phyloP scores from a whole-genome alignment of 225 moss, liverwort and hornwort genomes.

The Pseudoscleropodium purum region DNA sequence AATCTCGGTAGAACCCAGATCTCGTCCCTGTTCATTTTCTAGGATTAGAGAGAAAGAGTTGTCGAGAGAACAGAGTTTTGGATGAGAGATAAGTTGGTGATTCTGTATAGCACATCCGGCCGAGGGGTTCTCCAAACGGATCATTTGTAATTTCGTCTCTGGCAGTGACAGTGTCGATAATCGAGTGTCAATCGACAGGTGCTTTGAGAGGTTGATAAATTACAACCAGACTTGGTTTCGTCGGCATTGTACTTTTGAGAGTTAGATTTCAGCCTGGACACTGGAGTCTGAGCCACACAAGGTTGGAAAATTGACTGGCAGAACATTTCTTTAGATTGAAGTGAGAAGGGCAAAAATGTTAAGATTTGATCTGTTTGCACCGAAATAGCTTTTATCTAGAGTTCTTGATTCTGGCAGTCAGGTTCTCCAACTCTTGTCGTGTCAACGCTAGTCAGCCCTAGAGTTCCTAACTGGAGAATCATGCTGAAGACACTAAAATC shows the following conservation, averaged over 20 bases:
- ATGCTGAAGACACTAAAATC: not conserved
- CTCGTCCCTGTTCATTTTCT: not conserved
- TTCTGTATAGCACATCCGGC: not conserved
- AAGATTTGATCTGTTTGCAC: not conserved
- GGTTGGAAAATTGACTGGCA: not conserved
- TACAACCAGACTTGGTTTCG: not conserved
- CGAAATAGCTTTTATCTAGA: not conserved
- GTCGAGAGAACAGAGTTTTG: not conserved
- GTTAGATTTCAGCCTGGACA: not conserved
- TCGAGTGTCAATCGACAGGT: not conserved
- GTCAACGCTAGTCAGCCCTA: not conserved
- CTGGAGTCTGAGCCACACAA: not conserved
- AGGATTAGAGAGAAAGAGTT: no score
- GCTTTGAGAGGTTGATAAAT: not conserved
- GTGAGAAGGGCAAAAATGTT: not conserved
- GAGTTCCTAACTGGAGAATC: not conserved
- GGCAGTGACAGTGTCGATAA: no score
- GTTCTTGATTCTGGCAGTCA: not conserved
- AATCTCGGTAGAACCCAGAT: not conserved
- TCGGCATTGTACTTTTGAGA: not conserved
- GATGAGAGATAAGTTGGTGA: not conserved
- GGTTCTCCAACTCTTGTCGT: not conserved
- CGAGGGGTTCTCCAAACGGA: not conserved
- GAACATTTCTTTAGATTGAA: not conserved
- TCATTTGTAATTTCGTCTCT: not conserved